Conservation (phyloP, 1,284 basidiomycete genomes). For the Ustanciosporium gigantosporum region DNA sequence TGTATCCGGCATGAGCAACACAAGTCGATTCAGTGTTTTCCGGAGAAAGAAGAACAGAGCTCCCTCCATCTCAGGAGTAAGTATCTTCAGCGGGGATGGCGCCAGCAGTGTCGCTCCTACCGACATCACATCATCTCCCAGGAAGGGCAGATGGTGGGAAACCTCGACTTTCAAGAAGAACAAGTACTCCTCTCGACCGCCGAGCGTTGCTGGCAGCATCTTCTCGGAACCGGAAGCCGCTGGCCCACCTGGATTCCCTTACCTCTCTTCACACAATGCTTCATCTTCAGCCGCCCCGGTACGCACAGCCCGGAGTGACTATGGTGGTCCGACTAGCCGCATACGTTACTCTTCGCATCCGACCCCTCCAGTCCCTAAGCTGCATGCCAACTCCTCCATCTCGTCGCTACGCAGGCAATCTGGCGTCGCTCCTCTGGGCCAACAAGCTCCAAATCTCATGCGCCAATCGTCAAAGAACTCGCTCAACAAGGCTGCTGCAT, state of each 20-base stretch:
- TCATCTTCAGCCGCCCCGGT: constrained; percentile 5
- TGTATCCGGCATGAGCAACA: constrained; percentile 38
- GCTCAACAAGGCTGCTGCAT: not conserved
- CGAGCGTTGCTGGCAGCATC: constrained; percentile 48
- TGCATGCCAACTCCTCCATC: constrained; percentile 21
- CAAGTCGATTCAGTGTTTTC: constrained; percentile 40
- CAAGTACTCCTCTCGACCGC: constrained; percentile 23
- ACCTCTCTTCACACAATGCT: constrained; percentile 5
- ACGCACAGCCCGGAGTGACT: constrained; percentile 37
- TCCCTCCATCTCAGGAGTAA: constrained; percentile 30
- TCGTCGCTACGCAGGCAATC: constrained; percentile 8
- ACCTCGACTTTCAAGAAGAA: constrained; percentile 27
- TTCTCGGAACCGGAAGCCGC: constrained; percentile 45
- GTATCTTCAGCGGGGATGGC: constrained; percentile 31
- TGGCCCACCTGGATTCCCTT: constrained; percentile 11
- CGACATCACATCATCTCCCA: constrained; percentile 8
- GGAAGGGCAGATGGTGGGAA: constrained; percentile 50
- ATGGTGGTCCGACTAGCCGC: constrained; percentile 22
- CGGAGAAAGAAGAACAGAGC: constrained; percentile 19
- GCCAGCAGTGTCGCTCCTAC: constrained; percentile 34
- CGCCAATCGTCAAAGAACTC: constrained; percentile 18
- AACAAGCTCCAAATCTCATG: constrained; percentile 32
- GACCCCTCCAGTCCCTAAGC: constrained; percentile 27
- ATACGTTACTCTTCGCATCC: constrained; percentile 12
- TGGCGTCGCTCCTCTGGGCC: constrained; percentile 43